phyloP scores from a whole-genome alignment of 257 asterid species.

The Solanum verrucosum region DNA sequence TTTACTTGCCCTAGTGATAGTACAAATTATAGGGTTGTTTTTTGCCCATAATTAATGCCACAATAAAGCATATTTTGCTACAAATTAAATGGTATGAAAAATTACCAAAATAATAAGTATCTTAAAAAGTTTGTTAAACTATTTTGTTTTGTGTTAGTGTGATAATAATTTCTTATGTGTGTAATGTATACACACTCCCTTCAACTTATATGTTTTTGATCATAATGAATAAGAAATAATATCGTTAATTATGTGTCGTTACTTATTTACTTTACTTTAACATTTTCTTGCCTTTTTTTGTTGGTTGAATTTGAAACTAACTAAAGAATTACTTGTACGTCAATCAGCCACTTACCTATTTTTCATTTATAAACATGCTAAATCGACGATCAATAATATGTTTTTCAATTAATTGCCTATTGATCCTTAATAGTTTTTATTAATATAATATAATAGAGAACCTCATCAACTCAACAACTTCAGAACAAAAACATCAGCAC shows the following conservation, averaged over 20 bases:
- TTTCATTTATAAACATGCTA: no score
- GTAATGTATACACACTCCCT: neutral
- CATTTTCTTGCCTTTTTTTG: neutral
- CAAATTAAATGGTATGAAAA: neutral
- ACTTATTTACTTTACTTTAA: neutral
- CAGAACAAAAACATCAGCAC: no score
- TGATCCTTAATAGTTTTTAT: no score
- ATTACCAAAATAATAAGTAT: neutral
- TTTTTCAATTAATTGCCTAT: no score
- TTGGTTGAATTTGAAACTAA: neutral
- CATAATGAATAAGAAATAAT: neutral
- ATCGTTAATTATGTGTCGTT: neutral
- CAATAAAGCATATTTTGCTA: neutral
- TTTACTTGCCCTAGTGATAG: conserved; percentile 40
- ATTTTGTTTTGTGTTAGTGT: neutral
- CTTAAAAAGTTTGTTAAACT: no score
- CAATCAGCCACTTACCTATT: neutral
- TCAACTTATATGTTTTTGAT: neutral
- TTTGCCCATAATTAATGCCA: conserved; percentile 21
- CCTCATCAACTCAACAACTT: no score
- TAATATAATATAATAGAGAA: no score
- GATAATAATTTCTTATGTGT: neutral
- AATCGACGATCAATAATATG: no score
- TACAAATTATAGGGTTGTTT: conserved; percentile 33
- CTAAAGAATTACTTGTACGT: neutral